Conservation (phyloP, 139 green algal species). For the Chlamydomonas sp. region DNA sequence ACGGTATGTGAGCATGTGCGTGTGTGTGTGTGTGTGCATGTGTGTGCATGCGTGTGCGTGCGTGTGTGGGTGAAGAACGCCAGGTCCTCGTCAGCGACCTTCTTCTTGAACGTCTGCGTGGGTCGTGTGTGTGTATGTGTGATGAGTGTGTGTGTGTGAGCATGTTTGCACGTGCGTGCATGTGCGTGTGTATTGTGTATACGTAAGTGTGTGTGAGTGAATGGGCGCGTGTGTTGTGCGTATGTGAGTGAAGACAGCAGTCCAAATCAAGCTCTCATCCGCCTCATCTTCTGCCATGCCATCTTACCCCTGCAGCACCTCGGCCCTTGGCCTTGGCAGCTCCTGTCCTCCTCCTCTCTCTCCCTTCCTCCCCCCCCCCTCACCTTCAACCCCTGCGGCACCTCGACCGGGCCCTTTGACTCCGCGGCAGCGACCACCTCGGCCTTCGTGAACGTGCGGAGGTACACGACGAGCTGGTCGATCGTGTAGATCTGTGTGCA, state of each 20-base stretch:
- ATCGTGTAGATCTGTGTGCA: conserved; percentile 33
- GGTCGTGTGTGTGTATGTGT: not conserved
- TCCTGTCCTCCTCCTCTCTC: too few species aligned
- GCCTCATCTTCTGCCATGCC: too few species aligned
- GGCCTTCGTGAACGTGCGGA: conserved; percentile 24
- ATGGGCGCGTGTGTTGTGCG: too few species aligned
- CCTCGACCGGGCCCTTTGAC: conserved; percentile 32
- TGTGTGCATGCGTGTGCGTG: not conserved
- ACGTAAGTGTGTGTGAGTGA: not conserved
- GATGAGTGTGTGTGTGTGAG: not conserved
- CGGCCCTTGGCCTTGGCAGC: too few species aligned
- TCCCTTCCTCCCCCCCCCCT: too few species aligned
- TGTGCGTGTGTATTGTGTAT: not conserved
- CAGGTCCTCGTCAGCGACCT: conserved; percentile 14
- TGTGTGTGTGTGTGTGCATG: not conserved
- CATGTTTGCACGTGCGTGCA: too few species aligned
- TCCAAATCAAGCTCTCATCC: too few species aligned
- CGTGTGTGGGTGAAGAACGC: conserved; percentile 36
- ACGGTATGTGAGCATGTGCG: too few species aligned
- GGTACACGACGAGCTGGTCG: conserved; percentile 38
- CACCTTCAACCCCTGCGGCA: conserved; percentile 13
- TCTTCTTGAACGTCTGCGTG: conserved; percentile 11
- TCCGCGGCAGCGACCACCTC: conserved; percentile 5
- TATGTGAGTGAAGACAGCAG: conserved; percentile 35
- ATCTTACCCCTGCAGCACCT: too few species aligned